A percentile compares a stretch with the other conserved stretches of the same genome.
These are phyloP conservation scores for Blastobotrys aristatus DNA, from an alignment of 1,139 yeast genomes.

Conservation along the genomic window DNA sequence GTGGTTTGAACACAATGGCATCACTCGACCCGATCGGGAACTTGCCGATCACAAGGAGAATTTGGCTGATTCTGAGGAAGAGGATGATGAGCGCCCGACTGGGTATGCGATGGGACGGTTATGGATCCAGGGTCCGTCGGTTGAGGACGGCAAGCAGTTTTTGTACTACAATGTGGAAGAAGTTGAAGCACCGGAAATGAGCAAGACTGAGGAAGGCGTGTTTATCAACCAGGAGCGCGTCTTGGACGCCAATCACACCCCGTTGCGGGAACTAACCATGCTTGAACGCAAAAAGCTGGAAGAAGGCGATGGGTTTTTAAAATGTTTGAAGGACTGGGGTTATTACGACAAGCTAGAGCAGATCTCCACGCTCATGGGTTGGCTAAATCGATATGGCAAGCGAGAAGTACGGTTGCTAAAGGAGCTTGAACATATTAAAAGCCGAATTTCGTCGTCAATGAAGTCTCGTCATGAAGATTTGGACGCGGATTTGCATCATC, in stretches of 20 bases:
- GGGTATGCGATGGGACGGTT: conserved; percentile 80
- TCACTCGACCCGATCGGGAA: conserved; percentile 35
- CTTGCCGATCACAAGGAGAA: conserved; percentile 43
- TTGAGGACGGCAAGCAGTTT: conserved; percentile 50
- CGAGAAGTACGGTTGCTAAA: conserved; percentile 66
- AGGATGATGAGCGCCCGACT: conserved; percentile 43
- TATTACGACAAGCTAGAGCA: conserved; percentile 61
- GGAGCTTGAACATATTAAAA: conserved; percentile 48
- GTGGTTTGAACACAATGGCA: conserved; percentile 91
- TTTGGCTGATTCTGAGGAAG: conserved; percentile 25
- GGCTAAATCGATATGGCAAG: conserved; percentile 74
- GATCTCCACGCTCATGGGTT: conserved; percentile 49
- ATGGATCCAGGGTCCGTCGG: conserved; percentile 91
- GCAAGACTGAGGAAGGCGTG: conserved; percentile 12
- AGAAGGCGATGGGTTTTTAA: conserved; percentile 54
- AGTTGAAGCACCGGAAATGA: conserved; percentile 11
- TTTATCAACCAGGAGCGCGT: conserved; percentile 14
- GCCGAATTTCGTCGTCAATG: conserved; percentile 53
- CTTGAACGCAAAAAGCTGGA: conserved; percentile 61
- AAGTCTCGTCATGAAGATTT: conserved; percentile 48
- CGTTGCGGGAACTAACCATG: conserved; percentile 21
- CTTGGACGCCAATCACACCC: conserved; percentile 25
- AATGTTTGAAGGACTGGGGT: conserved; percentile 60
- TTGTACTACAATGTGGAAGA: conserved; percentile 32
- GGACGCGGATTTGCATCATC: conserved; percentile 34